Base-by-base conservation (phyloP, 257 asterid genomes). In the Solanum chmielewskii region DNA sequence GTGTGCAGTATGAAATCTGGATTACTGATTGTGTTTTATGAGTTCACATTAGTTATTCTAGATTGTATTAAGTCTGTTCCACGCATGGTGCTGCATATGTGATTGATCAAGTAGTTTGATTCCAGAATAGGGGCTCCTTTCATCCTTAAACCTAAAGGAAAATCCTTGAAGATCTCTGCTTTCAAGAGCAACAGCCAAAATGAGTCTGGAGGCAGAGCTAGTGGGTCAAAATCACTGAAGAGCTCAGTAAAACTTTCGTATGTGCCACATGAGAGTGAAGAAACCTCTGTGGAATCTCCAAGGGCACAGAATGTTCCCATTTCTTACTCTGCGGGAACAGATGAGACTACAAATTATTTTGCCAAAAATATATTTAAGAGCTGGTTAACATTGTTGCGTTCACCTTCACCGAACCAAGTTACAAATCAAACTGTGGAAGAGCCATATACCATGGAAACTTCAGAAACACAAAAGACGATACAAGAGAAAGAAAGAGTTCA, bases 351-450 rank as follows among this genome's bases (percentile, higher is more conserved):
- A 59, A 91, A 94, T 73, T 92, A 95, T 86, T 86, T 87, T 86
- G 94, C 97, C 71, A 94, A 91, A 87, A 94, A 92, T 74, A 90
- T 95, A 86, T 94, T 95, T 82, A 94, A 89, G 90, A 92, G 91
- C 89, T 97, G 98, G 98, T 90, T 96, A 92, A 87, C 83, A 90
- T 89, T 95, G 89, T 87, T 94, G 90, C 95, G 88, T 70, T 86
- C 91, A 45, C 92, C 95, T 49, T 87, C 95, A 71, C 82, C 87
- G 80, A 86, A 90, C 44, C 93, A 87, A 86, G 89, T 88, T 7
- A 87, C 84, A 73, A 91, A 93, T 87, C 91, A 86, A 90, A 86
- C 90, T 62, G 71, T 87, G 23, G 94, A 93, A 90, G 92, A 91
- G 88, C 92, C 92, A 85, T 88, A 93, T 59, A 87, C 92, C 18